Percentiles rank a stretch among this genome's conserved stretches.
Conservation (phyloP, 192 early-diverging fungal genomes). For the Physocladia obscura region DNA sequence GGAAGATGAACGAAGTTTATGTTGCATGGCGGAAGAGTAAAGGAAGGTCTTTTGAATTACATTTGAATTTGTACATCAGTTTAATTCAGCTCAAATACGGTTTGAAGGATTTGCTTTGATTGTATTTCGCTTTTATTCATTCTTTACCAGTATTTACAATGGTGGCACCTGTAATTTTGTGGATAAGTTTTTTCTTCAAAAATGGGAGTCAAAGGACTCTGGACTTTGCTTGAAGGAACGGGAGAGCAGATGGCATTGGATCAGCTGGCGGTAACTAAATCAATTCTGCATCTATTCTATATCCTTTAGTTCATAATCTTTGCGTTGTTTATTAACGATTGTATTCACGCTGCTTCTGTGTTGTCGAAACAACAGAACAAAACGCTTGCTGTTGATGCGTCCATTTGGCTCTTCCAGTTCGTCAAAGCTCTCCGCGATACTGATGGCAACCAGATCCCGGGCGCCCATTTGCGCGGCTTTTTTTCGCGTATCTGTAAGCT, state of each 20-base stretch:
- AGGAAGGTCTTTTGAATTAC: too few species aligned
- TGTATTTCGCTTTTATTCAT: too few species aligned
- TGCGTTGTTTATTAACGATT: too few species aligned
- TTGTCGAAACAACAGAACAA: constrained; percentile 45
- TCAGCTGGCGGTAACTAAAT: constrained; percentile 48
- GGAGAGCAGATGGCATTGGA: constrained; percentile 80
- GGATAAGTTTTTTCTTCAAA: neutral
- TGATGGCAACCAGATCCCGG: constrained; percentile 76
- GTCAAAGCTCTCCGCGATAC: constrained; percentile 89
- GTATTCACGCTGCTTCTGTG: too few species aligned
- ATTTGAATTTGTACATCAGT: too few species aligned
- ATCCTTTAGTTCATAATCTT: too few species aligned
- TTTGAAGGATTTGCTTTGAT: too few species aligned
- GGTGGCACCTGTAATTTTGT: too few species aligned
- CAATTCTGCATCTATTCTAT: neutral
- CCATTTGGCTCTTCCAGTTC: constrained; percentile 98
- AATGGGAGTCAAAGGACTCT: constrained; percentile 90
- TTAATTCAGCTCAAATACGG: too few species aligned
- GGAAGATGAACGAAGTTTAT: too few species aligned
- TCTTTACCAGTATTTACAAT: too few species aligned
- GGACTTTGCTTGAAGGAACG: constrained; percentile 79
- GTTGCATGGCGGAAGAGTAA: too few species aligned
- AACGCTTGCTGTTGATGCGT: constrained; percentile 87
- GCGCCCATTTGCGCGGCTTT: constrained; percentile 90
- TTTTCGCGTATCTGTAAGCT: constrained; percentile 93